Conservation (phyloP, 768 basidiomycete species). For the Crucibulum laeve region DNA sequence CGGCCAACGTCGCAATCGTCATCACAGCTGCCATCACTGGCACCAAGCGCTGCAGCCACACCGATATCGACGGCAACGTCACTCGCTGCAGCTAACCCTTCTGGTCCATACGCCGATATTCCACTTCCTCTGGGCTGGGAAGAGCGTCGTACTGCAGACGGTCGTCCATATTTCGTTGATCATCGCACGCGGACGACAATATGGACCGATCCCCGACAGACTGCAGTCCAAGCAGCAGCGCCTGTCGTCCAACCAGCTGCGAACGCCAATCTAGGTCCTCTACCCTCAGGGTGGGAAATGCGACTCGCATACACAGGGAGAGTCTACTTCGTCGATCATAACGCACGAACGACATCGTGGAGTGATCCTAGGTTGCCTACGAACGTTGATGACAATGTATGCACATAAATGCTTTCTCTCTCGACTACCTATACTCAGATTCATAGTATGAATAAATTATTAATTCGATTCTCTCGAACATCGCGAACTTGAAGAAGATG, state of each 20-base stretch:
- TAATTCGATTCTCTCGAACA: too few species aligned
- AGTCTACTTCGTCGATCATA: constrained; percentile 94
- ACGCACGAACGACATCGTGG: constrained; percentile 86
- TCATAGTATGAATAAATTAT: too few species aligned
- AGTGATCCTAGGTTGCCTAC: constrained; percentile 88
- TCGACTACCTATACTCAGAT: too few species aligned
- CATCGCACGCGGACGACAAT: constrained; percentile 87
- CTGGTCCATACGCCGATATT: constrained; percentile 49
- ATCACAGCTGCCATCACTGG: constrained; percentile 18
- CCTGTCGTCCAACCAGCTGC: constrained; percentile 43
- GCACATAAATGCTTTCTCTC: too few species aligned
- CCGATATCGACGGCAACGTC: constrained; percentile 9
- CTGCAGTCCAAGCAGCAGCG: constrained; percentile 27
- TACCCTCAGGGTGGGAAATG: constrained; percentile 96
- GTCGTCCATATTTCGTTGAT: constrained; percentile 60
- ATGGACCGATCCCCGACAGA: constrained; percentile 82
- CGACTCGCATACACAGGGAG: constrained; percentile 77
- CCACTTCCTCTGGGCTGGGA: constrained; percentile 91
- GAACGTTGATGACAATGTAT: constrained; percentile 77
- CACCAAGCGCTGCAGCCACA: constrained; percentile 18
- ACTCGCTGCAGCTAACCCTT: constrained; percentile 8
- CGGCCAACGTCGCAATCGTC: constrained; percentile 21
- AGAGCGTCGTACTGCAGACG: constrained; percentile 86
- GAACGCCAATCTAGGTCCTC: constrained; percentile 66
- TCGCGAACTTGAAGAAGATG: too few species aligned